Evolutionary conservation across 768 basidiomycete species (phyloP).

Genomic region (Trametes cingulata): DNA sequence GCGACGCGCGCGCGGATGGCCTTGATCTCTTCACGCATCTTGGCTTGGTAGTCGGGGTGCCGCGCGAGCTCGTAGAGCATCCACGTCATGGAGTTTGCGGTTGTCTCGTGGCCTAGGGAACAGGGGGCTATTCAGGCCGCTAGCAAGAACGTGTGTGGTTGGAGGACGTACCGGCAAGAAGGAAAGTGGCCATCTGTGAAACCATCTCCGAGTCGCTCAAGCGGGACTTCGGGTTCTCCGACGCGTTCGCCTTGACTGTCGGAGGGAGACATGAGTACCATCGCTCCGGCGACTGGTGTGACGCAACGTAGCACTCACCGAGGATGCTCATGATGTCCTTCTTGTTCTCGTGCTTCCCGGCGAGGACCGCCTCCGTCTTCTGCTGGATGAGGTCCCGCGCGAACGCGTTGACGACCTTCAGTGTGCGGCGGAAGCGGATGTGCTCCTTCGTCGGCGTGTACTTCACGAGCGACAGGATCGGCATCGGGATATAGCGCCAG

Average conservation of each 20-base stretch:
- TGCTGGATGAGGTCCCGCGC: slow-evolving; percentile 27
- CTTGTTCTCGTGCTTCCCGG: slow-evolving; percentile 27
- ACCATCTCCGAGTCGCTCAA: slow-evolving; percentile 36
- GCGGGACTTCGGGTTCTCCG: slow-evolving; percentile 30
- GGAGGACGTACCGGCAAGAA: slow-evolving; percentile 16
- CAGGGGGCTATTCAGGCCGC: neutral
- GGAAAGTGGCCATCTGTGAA: slow-evolving; percentile 31
- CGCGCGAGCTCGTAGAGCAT: slow-evolving; percentile 23
- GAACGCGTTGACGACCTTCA: slow-evolving; percentile 27
- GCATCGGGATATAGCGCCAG: slow-evolving; percentile 33
- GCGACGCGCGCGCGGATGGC: slow-evolving; percentile 15
- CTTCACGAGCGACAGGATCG: slow-evolving; percentile 27
- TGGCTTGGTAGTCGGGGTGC: slow-evolving; percentile 7
- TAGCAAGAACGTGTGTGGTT: neutral
- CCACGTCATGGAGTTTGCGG: slow-evolving; percentile 34
- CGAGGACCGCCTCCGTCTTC: slow-evolving; percentile 25
- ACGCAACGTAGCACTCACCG: slow-evolving; percentile 15
- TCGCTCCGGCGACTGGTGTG: neutral
- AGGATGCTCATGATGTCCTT: slow-evolving; percentile 39
- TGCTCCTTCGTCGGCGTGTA: slow-evolving; percentile 34
- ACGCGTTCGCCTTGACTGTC: slow-evolving; percentile 34
- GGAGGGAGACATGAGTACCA: neutral
- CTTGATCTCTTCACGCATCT: slow-evolving; percentile 17
- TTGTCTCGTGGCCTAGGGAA: slow-evolving; percentile 35
- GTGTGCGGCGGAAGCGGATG: slow-evolving; percentile 31